These are phyloP conservation scores for Ceratocystis cacaofunesta DNA, from an alignment of 2,329 filamentous ascomycete genomes.

Conservation along the genomic window DNA sequence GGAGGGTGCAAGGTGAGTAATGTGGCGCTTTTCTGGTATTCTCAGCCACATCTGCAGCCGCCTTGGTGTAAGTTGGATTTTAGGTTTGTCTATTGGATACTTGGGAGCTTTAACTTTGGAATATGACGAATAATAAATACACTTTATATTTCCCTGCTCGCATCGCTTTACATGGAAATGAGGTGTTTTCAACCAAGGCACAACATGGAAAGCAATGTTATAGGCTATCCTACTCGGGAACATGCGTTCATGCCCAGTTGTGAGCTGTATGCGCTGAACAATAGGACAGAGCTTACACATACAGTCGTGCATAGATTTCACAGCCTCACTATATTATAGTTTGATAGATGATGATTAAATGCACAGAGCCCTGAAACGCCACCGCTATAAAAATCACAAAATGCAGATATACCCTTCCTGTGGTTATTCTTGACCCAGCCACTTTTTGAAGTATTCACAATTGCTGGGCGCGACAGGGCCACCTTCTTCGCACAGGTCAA, in stretches of 20 bases:
- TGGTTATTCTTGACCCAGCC: slow-evolving; percentile 46
- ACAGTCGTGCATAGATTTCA: background rate
- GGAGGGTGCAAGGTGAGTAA: background rate
- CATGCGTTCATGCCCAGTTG: too few relatives aligned
- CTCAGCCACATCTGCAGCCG: background rate
- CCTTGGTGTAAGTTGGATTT: too few relatives aligned
- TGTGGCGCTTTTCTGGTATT: background rate
- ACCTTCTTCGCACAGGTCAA: slow-evolving; percentile 79
- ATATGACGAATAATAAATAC: too few relatives aligned
- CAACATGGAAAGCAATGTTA: too few relatives aligned
- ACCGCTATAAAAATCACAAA: slow-evolving; percentile 14
- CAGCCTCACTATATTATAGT: background rate
- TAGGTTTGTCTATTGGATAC: too few relatives aligned
- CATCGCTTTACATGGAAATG: too few relatives aligned
- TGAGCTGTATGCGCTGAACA: too few relatives aligned
- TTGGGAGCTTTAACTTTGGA: too few relatives aligned
- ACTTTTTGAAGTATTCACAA: slow-evolving; percentile 81
- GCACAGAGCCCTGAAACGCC: slow-evolving; percentile 14
- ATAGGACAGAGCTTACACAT: too few relatives aligned
- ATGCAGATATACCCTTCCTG: background rate
- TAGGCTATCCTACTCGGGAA: too few relatives aligned
- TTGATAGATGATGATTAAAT: slow-evolving; percentile 7
- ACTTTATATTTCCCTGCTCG: too few relatives aligned
- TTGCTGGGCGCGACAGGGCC: slow-evolving; percentile 80
- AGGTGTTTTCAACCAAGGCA: too few relatives aligned